Conservation (phyloP, 176 grass and related monocot species). For the Oryza meridionalis region DNA sequence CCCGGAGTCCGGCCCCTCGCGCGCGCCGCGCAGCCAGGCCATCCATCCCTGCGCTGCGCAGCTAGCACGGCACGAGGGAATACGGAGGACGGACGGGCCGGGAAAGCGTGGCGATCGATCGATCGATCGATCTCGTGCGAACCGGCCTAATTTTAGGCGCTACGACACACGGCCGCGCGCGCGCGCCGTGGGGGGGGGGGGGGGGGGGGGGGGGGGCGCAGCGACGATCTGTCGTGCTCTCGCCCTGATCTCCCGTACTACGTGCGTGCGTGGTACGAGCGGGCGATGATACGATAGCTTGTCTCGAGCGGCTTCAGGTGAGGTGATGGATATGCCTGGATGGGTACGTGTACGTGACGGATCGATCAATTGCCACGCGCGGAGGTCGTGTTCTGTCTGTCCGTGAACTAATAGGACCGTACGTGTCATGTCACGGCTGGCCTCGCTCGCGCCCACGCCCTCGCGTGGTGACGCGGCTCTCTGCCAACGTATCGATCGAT, state of each 20-base stretch:
- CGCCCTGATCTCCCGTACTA: not conserved
- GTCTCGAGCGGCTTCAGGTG: not conserved
- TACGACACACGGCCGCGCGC: not conserved
- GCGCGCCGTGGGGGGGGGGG: no score
- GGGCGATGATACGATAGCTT: not conserved
- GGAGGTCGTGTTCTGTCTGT: not conserved
- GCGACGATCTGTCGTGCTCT: not conserved
- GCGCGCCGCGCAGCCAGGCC: no score
- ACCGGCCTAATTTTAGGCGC: not conserved
- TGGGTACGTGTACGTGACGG: not conserved
- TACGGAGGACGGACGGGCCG: no score
- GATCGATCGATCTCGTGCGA: not conserved
- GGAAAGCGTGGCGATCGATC: not conserved
- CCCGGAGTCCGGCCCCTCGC: no score
- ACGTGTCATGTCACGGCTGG: not conserved
- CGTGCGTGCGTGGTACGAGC: not conserved
- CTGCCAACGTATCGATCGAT: no score
- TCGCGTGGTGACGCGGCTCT: no score
- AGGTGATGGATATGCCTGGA: not conserved
- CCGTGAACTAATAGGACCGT: not conserved
- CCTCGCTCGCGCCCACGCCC: no score
- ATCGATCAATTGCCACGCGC: not conserved
- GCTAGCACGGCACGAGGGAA: not conserved
- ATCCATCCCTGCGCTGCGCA: not conserved
- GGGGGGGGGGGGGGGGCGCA: no score